Base-by-base conservation (phyloP, 345 rosid genomes). In the Aegle marmelos region DNA sequence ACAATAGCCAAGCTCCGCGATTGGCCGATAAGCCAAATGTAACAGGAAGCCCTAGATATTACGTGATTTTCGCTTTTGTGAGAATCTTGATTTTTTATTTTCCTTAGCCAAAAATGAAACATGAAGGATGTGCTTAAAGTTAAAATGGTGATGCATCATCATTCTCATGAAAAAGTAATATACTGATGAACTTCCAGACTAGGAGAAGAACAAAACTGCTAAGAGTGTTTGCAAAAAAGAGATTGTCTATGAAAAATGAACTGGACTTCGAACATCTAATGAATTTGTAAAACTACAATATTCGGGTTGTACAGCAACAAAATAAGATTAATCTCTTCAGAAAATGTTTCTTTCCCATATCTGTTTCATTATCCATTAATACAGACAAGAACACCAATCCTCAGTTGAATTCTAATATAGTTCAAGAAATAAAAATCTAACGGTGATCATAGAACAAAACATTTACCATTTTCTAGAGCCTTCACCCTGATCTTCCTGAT, bases 391-490 rank as follows among this genome's bases (percentile, higher is more conserved):
- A 19, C 25, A 34, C 24, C 39, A 73, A 61, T 0, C 68, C 17
- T 59, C 13, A 39, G 21, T 16, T 34, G 61, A 61, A 39, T 17
- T 37, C 21, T 36, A 60, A 11, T 61, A 28, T 61, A 5, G 22
- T 53, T 53, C 57, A 53, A 53, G 22, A 53, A 53, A 58, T 58
- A 53, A 27, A 41, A 53, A 14, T 41, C 27, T 53, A 50, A 37
- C 9, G 7, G 68, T 22, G 56, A 54, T 36, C 73, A 56, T 53
- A 22, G 39, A 66, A 66, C 19, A 28, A 28, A 83, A 74, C 73
- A 79, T 83, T 85, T 87, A 89, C 92, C 87, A 83, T 83, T 73
- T 87, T 79, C 83, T 80, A 45, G 78, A 75, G 70, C 73, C 85
- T 81, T 83, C 78, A 75, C 68, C 80, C 79, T 69, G 68, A 68